Percentiles rank a stretch among this genome's conserved stretches.
phyloP scores from a whole-genome alignment of 2,329 filamentous ascomycete genomes.

The Beauveria bassiana region DNA sequence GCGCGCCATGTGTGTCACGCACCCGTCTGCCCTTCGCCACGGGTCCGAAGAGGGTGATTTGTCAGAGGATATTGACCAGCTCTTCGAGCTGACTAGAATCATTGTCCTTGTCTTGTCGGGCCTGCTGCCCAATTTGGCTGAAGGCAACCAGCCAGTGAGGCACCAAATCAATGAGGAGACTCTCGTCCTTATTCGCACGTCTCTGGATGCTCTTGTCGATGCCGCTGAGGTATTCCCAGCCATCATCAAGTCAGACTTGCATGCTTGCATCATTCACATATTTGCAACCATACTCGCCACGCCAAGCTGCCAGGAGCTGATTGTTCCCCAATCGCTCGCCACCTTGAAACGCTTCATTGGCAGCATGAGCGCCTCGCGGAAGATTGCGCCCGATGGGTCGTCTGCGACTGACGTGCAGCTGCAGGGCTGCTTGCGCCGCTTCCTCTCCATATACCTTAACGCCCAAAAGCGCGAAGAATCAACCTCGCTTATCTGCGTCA shows the following conservation, averaged over 20 bases:
- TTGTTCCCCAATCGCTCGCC: constrained; percentile 82
- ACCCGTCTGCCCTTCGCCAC: constrained; percentile 69
- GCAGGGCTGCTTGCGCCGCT: constrained; percentile 72
- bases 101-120: constrained; percentile 90
- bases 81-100: constrained; percentile 93
- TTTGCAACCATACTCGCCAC: constrained; percentile 90
- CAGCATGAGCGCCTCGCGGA: constrained; percentile 53
- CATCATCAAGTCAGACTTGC: constrained; percentile 92
- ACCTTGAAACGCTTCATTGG: constrained; percentile 87
- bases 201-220: constrained; percentile 83
- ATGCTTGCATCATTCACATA: constrained; percentile 94
- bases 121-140: constrained; percentile 73
- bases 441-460: constrained; percentile 70
- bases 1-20: constrained; percentile 78
- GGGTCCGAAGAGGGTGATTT: constrained; percentile 62
- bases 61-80: constrained; percentile 93
- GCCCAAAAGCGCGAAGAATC: constrained; percentile 68
- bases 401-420: constrained; percentile 60
- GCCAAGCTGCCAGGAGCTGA: constrained; percentile 71
- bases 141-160: constrained; percentile 56
- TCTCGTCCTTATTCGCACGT: constrained; percentile 67
- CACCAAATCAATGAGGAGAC: constrained; percentile 84
- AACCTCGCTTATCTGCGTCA: constrained; percentile 77
- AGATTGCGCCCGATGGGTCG: constrained; percentile 27
- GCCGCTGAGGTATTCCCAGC: constrained; percentile 92